Evolutionary conservation across 768 basidiomycete species (phyloP).

Genomic region (Lactifluus echinatus): DNA sequence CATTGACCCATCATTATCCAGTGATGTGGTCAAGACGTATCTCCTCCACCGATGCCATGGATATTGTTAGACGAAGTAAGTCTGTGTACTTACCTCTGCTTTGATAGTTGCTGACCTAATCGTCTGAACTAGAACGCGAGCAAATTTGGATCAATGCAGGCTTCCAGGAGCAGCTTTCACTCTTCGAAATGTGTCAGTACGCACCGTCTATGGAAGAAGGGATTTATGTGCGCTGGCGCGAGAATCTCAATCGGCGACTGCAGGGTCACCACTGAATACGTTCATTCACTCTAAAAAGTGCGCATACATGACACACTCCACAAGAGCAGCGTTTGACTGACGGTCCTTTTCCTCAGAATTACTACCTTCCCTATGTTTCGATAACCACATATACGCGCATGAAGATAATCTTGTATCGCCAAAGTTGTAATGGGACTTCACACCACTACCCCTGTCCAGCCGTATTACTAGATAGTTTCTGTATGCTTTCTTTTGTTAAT

Average conservation of each 20-base stretch:
- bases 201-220: slow-evolving; percentile 17
- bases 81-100: neutral
- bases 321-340: neutral
- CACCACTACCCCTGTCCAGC: too few species aligned
- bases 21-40: slow-evolving; percentile 20
- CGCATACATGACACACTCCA: neutral
- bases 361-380: neutral
- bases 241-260: slow-evolving; percentile 11
- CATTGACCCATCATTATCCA: neutral
- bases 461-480: neutral
- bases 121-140: slow-evolving; percentile 12
- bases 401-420: neutral
- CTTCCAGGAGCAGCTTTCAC: slow-evolving; percentile 17
- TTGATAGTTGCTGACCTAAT: neutral
- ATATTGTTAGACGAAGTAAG: slow-evolving; percentile 18
- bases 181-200: slow-evolving; percentile 21
- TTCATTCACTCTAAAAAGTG: neutral
- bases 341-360: neutral
- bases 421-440: neutral
- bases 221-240: slow-evolving; percentile 20
- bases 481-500: neutral
- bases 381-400: neutral
- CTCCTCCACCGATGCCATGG: slow-evolving; percentile 13
- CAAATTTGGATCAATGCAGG: slow-evolving; percentile 20
- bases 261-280: neutral